phyloP scores from a whole-genome alignment of 345 rosid species.

The Brassica napus region Da-Ae NC_063436.1:16383501-16384000 shows the following conservation, averaged over 20 bases:
- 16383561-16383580: constrained; percentile 52
- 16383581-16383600: background rate
- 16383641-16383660: constrained; percentile 92
- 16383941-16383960: background rate
- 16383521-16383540: constrained; percentile 96
- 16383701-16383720: constrained; percentile 85
- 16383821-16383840: constrained; percentile 59
- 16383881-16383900: constrained; percentile 76
- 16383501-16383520: constrained; percentile 96
- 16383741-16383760: constrained; percentile 7
- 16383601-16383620: background rate
- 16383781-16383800: background rate
- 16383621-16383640: constrained; percentile 76
- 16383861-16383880: constrained; percentile 67
- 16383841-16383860: constrained; percentile 93
- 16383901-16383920: constrained; percentile 59
- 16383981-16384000: constrained; percentile 36
- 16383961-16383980: constrained; percentile 25
- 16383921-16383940: constrained; percentile 1
- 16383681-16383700: constrained; percentile 97
- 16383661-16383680: constrained; percentile 95
- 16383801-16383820: background rate
- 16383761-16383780: background rate
- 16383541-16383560: constrained; percentile 92
- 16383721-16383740: constrained; percentile 46